Conservation (phyloP, 1,139 yeast genomes). For the Arxiozyma bovina region DNA sequence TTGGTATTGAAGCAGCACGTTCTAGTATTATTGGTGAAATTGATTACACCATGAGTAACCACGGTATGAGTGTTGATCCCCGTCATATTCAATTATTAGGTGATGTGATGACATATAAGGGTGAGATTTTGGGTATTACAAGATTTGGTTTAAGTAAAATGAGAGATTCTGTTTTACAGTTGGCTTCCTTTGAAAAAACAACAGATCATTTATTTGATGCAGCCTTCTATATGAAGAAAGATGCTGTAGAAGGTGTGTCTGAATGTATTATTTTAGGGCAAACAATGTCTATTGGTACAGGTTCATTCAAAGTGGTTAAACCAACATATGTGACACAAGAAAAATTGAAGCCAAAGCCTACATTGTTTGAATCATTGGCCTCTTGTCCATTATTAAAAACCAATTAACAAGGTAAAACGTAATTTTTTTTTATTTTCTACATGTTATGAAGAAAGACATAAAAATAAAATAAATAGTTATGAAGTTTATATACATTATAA, state of each 20-base stretch:
- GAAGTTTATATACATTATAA: too few relatives aligned
- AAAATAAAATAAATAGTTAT: too few relatives aligned
- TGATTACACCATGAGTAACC: conserved; percentile 96
- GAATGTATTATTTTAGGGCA: conserved; percentile 97
- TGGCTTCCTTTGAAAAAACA: conserved; percentile 96
- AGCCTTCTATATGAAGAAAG: conserved; percentile 93
- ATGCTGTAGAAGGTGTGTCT: conserved; percentile 92
- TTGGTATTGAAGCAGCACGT: conserved; percentile 98
- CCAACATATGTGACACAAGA: conserved; percentile 40
- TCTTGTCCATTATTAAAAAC: not conserved
- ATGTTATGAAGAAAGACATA: not conserved
- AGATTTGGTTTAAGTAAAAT: conserved; percentile 95
- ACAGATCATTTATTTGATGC: conserved; percentile 98
- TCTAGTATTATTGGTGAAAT: conserved; percentile 87
- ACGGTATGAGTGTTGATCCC: conserved; percentile 99
- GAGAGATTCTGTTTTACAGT: conserved; percentile 95
- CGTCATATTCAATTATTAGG: conserved; percentile 96
- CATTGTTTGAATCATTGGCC: conserved; percentile 44
- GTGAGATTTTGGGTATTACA: conserved; percentile 96
- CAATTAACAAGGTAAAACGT: not conserved
- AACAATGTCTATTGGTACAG: conserved; percentile 96
- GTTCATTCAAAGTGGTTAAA: conserved; percentile 80
- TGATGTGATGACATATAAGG: conserved; percentile 98
- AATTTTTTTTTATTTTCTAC: too few relatives aligned
- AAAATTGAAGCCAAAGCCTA: conserved; percentile 43